These are phyloP conservation scores for Paraphysoderma sedebokerense DNA, from an alignment of 371 early-diverging fungal species.

Conservation along the genomic window DNA sequence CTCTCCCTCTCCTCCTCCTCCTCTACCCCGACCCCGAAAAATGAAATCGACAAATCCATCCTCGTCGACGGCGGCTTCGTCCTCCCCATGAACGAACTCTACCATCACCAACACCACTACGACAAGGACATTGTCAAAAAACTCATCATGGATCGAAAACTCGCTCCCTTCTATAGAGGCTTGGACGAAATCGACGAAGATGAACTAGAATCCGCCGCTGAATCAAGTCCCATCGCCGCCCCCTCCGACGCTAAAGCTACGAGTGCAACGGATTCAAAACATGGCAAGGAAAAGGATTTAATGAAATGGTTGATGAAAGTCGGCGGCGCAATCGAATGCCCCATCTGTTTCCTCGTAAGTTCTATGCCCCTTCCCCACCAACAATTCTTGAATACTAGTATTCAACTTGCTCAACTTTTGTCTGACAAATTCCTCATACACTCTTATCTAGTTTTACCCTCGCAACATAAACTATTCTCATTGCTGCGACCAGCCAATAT, in stretches of 20 bases:
- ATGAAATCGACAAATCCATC: constrained; percentile 9
- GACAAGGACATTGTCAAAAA: constrained; percentile 50
- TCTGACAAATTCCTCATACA: background rate
- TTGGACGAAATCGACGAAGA: constrained; percentile 23
- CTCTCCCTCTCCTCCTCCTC: no score
- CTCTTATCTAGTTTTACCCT: constrained; percentile 54
- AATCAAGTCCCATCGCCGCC: background rate
- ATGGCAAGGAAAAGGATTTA: constrained; percentile 3
- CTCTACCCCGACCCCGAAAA: background rate
- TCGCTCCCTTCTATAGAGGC: constrained; percentile 83
- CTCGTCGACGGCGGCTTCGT: constrained; percentile 49
- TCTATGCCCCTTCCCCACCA: no score
- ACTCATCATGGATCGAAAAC: constrained; percentile 50
- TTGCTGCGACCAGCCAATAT: constrained; percentile 87
- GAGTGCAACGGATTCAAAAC: constrained; percentile 6
- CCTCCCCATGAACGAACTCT: constrained; percentile 47
- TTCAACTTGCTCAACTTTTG: no score
- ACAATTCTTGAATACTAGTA: no score
- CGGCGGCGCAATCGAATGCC: constrained; percentile 56
- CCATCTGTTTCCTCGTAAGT: constrained; percentile 77
- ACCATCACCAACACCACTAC: constrained; percentile 54
- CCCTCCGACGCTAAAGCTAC: constrained; percentile 20
- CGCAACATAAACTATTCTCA: constrained; percentile 78
- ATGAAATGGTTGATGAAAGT: constrained; percentile 1
- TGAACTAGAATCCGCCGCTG: background rate